A percentile compares a stretch with the other conserved stretches of the same genome.
phyloP scores from a whole-genome alignment of 371 early-diverging fungal species.

The Saksenaea vasiformis region DNA sequence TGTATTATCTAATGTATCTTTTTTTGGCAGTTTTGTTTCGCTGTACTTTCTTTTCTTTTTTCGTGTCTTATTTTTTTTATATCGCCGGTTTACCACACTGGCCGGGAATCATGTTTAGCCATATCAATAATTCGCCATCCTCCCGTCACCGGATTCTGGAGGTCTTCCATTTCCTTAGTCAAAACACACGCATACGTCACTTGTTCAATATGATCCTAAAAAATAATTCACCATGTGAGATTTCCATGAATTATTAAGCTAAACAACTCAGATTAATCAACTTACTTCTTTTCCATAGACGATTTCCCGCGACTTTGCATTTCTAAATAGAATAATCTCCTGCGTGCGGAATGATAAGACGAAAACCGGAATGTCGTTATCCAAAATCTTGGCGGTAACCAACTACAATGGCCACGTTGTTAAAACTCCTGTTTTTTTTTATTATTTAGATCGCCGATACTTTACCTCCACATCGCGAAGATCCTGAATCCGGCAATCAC shows the following conservation, averaged over 20 bases:
- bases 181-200: constrained; percentile 87
- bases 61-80: neutral
- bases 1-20: constrained; percentile 4
- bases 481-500: constrained; percentile 94
- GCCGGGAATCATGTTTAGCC: constrained; percentile 78
- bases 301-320: constrained; percentile 81
- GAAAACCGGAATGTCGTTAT: constrained; percentile 89
- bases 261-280: neutral
- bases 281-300: constrained; percentile 79
- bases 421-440: neutral
- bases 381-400: constrained; percentile 85
- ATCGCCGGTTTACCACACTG: constrained; percentile 55
- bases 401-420: constrained; percentile 23
- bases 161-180: constrained; percentile 85
- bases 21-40: neutral
- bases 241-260: neutral
- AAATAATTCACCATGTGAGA: neutral
- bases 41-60: neutral
- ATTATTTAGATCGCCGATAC: constrained; percentile 3
- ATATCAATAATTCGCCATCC: constrained; percentile 94
- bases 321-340: constrained; percentile 92
- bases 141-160: constrained; percentile 83
- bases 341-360: constrained; percentile 92
- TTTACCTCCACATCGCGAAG: constrained; percentile 85
- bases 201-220: constrained; percentile 81